phyloP scores from a whole-genome alignment of 2,329 filamentous ascomycete genomes.

The Cytospora paraplurivora region DNA sequence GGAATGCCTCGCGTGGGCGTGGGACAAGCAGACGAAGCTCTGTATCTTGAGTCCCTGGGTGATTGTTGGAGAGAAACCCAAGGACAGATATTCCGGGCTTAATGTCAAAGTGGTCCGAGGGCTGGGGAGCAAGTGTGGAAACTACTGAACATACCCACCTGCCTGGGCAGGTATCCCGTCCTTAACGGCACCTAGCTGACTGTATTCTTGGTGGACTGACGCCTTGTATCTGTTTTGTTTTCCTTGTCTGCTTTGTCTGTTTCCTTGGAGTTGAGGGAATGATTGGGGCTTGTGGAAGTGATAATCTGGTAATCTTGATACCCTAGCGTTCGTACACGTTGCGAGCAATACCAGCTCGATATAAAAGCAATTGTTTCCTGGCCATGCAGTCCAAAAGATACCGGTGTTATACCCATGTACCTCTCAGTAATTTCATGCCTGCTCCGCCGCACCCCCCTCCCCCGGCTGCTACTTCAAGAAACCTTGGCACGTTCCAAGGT shows the following conservation, averaged over 20 bases:
- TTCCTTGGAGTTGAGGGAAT: conserved; percentile 7
- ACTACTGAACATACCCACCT: conserved; percentile 1
- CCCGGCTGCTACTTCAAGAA: no score
- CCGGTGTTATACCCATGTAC: neutral
- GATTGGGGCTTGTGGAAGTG: neutral
- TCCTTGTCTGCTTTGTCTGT: no score
- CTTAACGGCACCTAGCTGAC: neutral
- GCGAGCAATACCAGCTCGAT: neutral
- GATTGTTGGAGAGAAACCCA: conserved; percentile 44
- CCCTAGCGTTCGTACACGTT: neutral
- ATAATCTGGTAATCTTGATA: conserved; percentile 9
- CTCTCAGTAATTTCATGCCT: no score
- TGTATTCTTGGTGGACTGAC: neutral
- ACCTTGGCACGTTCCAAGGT: no score
- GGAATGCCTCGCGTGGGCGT: conserved; percentile 56
- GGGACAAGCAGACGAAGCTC: conserved; percentile 42
- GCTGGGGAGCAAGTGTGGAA: conserved; percentile 29
- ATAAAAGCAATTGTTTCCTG: neutral
- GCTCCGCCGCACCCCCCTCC: no score
- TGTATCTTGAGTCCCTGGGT: conserved; percentile 55
- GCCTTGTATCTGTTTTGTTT: neutral
- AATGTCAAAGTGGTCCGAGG: conserved; percentile 35
- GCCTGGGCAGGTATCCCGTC: neutral
- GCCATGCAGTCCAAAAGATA: neutral
- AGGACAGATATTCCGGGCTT: conserved; percentile 43